These are phyloP conservation scores for Raddia distichophylla DNA, from an alignment of 176 grass and related monocot species.

Conservation along the genomic window DNA sequence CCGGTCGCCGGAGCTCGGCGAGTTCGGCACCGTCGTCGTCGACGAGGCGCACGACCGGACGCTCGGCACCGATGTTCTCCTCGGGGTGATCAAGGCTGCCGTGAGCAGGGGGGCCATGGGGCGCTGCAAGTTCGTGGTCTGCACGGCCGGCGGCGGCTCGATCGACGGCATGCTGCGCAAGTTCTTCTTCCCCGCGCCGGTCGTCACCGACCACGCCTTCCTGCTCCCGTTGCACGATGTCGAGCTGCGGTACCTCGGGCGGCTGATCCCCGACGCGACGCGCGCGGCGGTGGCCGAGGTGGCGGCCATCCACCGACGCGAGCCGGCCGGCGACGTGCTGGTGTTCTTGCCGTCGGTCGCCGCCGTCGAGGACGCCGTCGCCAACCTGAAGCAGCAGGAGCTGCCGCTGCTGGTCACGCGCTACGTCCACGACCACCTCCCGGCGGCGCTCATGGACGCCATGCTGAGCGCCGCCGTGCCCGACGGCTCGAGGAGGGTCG, in stretches of 20 bases:
- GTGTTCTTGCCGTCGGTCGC: slow-evolving; percentile 29
- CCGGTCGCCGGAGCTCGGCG: background rate
- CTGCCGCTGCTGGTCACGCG: background rate
- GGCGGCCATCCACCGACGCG: slow-evolving; percentile 18
- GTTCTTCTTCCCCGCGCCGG: slow-evolving; percentile 32
- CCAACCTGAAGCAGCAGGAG: background rate
- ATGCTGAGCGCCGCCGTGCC: background rate
- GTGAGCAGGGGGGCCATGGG: background rate
- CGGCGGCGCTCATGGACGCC: background rate
- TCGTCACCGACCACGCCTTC: background rate
- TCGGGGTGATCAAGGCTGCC: slow-evolving; percentile 10
- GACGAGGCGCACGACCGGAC: slow-evolving; percentile 41
- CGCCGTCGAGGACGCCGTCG: background rate
- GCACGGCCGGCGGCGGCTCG: slow-evolving; percentile 29
- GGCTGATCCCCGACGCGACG: slow-evolving; percentile 28
- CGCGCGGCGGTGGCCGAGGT: slow-evolving; percentile 17
- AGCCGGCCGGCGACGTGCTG: slow-evolving; percentile 35
- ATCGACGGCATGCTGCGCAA: background rate
- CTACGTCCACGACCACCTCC: slow-evolving; percentile 27
- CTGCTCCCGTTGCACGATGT: background rate
- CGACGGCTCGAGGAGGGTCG: slow-evolving; percentile 17
- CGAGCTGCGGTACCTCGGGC: slow-evolving; percentile 2
- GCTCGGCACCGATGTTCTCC: slow-evolving; percentile 31
- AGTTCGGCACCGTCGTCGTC: slow-evolving; percentile 25
- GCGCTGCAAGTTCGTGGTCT: slow-evolving; percentile 16